A percentile compares a stretch with the other conserved stretches of the same genome.
These are phyloP conservation scores for Aspergillus pseudotamarii DNA, from an alignment of 2,329 filamentous ascomycete genomes.

Conservation along the genomic window DNA sequence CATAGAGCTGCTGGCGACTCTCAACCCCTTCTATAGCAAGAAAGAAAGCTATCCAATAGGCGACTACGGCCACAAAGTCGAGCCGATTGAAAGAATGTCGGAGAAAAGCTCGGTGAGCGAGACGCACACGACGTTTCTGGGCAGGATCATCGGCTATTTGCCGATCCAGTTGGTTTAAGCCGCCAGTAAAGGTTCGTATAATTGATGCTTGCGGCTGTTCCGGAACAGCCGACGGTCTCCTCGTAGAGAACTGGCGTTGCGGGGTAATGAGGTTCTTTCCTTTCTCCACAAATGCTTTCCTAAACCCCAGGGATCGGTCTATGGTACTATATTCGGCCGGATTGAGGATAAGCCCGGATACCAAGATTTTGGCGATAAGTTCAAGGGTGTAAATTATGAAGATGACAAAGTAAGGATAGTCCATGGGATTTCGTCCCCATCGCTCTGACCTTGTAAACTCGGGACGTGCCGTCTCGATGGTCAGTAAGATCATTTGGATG, in stretches of 20 bases:
- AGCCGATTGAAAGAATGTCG: slow-evolving; percentile 94
- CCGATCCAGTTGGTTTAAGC: slow-evolving; percentile 65
- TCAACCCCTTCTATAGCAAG: slow-evolving; percentile 73
- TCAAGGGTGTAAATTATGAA: slow-evolving; percentile 92
- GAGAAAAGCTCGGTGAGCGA: slow-evolving; percentile 88
- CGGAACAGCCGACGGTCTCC: slow-evolving; percentile 49
- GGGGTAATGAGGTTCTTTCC: slow-evolving; percentile 80
- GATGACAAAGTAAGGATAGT: slow-evolving; percentile 78
- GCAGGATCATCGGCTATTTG: slow-evolving; percentile 63
- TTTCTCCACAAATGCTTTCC: slow-evolving; percentile 73
- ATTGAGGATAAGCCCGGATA: slow-evolving; percentile 91
- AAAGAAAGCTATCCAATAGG: slow-evolving; percentile 89
- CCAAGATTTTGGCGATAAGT: slow-evolving; percentile 78
- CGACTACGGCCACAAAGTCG: slow-evolving; percentile 91
- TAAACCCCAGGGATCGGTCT: slow-evolving; percentile 74
- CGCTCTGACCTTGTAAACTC: slow-evolving; percentile 64
- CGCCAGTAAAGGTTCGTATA: slow-evolving; percentile 75
- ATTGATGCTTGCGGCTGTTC: slow-evolving; percentile 56
- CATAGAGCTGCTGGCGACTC: slow-evolving; percentile 70
- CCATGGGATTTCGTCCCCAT: slow-evolving; percentile 70
- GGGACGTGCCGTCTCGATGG: slow-evolving; percentile 75
- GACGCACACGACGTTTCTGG: slow-evolving; percentile 79
- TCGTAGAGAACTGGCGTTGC: slow-evolving; percentile 70
- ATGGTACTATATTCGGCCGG: slow-evolving; percentile 90
- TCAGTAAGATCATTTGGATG: slow-evolving; percentile 82